These are phyloP conservation scores for Ogataea pignaliae DNA, from an alignment of 805 yeast species.

Conservation along the genomic window DNA sequence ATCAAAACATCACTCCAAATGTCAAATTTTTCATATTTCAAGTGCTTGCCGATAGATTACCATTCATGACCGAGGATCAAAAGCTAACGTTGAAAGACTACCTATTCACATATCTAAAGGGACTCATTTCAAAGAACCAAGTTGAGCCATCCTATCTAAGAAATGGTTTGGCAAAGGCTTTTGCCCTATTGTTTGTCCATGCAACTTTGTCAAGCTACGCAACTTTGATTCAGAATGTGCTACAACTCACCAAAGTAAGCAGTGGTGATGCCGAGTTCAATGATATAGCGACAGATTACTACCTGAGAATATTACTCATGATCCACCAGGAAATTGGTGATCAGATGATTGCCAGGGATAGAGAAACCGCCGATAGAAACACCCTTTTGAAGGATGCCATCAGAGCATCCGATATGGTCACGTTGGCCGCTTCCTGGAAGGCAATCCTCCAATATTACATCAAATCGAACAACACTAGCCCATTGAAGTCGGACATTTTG, in stretches of 20 bases:
- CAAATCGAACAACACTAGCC: conserved; percentile 16
- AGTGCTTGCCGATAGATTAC: conserved; percentile 57
- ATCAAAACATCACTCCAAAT: conserved; percentile 39
- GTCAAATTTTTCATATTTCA: conserved; percentile 66
- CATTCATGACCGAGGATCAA: conserved; percentile 41
- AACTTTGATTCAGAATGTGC: conserved; percentile 45
- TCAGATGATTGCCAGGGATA: conserved; percentile 70
- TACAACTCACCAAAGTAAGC: conserved; percentile 30
- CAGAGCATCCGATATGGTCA: conserved; percentile 68
- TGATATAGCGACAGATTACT: conserved; percentile 59
- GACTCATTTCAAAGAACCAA: conserved; percentile 18
- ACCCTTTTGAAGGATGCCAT: conserved; percentile 75
- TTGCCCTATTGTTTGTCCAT: conserved; percentile 47
- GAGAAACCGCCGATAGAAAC: conserved; percentile 59
- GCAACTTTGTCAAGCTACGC: conserved; percentile 48
- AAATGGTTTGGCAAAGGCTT: conserved; percentile 54
- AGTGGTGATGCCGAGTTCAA: conserved; percentile 28
- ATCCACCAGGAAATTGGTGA: conserved; percentile 94
- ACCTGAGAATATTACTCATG: conserved; percentile 63
- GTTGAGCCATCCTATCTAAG: conserved; percentile 41
- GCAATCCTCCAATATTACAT: conserved; percentile 42
- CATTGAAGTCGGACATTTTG: conserved; percentile 41
- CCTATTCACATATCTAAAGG: conserved; percentile 42
- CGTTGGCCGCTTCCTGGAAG: conserved; percentile 65
- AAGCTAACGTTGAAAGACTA: conserved; percentile 41